A percentile compares a stretch with the other conserved stretches of the same genome.
These are phyloP conservation scores for Ricinus communis DNA, from an alignment of 345 rosid species.

Conservation along the genomic window DNA sequence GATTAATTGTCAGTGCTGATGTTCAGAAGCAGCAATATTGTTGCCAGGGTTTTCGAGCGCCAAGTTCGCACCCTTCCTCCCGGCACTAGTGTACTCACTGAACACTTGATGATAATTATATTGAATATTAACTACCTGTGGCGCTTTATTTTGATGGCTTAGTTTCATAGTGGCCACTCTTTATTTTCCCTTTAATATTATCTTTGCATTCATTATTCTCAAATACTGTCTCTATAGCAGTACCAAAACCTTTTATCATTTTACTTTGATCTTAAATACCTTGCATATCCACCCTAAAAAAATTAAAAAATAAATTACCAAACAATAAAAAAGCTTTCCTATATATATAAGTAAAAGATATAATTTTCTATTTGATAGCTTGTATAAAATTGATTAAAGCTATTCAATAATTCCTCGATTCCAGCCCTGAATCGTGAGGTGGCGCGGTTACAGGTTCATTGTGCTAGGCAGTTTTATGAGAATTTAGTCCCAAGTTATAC, in stretches of 20 bases:
- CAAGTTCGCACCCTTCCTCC: conserved; percentile 70
- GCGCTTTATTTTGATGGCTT: not conserved
- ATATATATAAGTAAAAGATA: not conserved
- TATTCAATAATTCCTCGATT: not conserved
- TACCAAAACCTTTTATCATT: too few species aligned
- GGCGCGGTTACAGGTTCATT: conserved; percentile 62
- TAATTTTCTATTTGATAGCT: not conserved
- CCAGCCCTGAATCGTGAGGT: conserved; percentile 14
- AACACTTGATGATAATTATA: not conserved
- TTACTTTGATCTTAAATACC: too few species aligned
- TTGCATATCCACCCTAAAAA: too few species aligned
- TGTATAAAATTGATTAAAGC: not conserved
- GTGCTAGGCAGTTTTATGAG: conserved; percentile 81
- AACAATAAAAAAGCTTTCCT: too few species aligned
- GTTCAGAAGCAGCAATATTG: conserved; percentile 67
- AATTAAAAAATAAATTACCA: too few species aligned
- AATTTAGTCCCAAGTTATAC: conserved; percentile 85
- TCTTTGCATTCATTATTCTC: too few species aligned
- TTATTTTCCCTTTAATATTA: not conserved
- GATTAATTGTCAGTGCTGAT: conserved; percentile 27
- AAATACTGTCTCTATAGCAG: too few species aligned
- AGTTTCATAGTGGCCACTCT: not conserved
- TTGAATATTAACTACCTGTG: not conserved
- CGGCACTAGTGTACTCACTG: conserved; percentile 53
- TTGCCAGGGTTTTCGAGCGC: conserved; percentile 82